These are phyloP conservation scores for Polygonum aviculare DNA, from an alignment of 148 eudicot genomes.

Conservation along the genomic window DNA sequence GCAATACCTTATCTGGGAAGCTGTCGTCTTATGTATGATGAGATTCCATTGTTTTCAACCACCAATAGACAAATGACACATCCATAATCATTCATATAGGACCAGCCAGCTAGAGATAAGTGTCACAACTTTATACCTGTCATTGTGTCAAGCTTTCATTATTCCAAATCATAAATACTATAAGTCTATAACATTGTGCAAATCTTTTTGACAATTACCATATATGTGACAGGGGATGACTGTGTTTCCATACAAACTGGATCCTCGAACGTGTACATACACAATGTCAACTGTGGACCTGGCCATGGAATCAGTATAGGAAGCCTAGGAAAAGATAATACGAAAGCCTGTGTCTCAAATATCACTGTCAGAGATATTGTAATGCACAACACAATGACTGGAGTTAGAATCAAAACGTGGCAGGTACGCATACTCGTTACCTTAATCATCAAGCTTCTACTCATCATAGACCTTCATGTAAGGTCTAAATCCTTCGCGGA, in stretches of 20 bases:
- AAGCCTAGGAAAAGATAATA: conserved; percentile 72
- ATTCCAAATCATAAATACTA: neutral
- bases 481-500: neutral
- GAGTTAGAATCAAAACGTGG: conserved; percentile 96
- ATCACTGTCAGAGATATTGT: conserved; percentile 63
- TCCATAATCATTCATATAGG: neutral
- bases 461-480: neutral
- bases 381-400: conserved; percentile 78
- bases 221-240: conserved; percentile 71
- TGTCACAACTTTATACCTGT: neutral
- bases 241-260: conserved; percentile 93
- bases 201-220: neutral
- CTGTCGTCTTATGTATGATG: too few relatives aligned
- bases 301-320: conserved; percentile 99
- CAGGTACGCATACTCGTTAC: conserved; percentile 46
- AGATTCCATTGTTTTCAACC: neutral
- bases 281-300: conserved; percentile 82
- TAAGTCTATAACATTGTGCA: neutral
- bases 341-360: conserved; percentile 86
- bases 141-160: neutral
- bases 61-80: neutral
- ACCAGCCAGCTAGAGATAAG: neutral
- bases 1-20: neutral
- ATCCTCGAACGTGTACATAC: conserved; percentile 71
- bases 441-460: neutral